Evolutionary conservation across 306 rosid genomes (phyloP), one percentile per base, ranked within the genome.

Genomic region (Coriaria nepalensis): DNA sequence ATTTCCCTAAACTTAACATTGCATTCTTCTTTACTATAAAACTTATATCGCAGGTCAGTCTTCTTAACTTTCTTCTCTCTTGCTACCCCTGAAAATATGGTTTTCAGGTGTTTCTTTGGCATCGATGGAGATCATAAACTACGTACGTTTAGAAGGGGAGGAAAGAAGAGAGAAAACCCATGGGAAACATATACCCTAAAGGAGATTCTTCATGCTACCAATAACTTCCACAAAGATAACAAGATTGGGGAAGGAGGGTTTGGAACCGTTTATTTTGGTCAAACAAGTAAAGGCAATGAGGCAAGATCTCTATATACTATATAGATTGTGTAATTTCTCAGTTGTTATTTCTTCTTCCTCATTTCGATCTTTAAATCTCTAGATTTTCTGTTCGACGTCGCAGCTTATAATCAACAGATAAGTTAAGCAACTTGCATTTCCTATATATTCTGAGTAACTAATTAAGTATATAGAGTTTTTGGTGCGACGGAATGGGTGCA

Each of bases 181-280:
- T 90, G 97, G 97, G 84, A 90, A 37, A 62, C 61, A 47, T 90
- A 81, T 78, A 65, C 71, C n/a, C 77, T 84, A 59, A 81, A 81
- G 74, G 93, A 90, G 67, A 78, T 90, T 63, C 76, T 84, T 57
- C 86, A 80, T 6, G 87, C 93, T 45, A 90, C 97, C 50, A 78
- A 81, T 60, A 84, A 71, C 44, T 90, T 90, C 65, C 79, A 79
- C 57, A 70, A 78, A 57, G 81, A 84, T 7, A 77, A 77, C 73
- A 81, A 81, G 66, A 90, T 88, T 8, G 97, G 95, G 35, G 97
- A 88, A 40, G 95, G 97, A 37, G 93, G 95, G 11, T 84, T 88
- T 50, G 97, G 97, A 64, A 84, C 90, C 47, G 95, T 84, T 55
- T 81, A 78, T 70, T 70, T 78, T 76, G 95, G 90, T 47, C 76